Evolutionary conservation across 2,329 filamentous ascomycete genomes (phyloP), one percentile per base, ranked within the genome.

Genomic region (Aspergillus sp.): DNA sequence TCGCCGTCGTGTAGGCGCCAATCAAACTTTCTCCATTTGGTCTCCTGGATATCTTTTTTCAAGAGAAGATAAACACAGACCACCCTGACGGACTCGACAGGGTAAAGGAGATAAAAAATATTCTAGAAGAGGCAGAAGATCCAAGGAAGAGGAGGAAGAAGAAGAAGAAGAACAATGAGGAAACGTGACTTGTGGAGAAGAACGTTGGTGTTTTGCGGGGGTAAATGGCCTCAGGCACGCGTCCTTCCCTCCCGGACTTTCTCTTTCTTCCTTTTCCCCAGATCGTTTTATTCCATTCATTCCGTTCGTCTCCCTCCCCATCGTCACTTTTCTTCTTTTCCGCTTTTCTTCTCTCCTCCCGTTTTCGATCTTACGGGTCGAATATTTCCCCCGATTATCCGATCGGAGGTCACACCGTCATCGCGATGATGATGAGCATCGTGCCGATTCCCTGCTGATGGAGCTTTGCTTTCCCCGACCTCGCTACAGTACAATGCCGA

Each of bases 401-500:
- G 38, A 42, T 46, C 22, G 38, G 47, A 3, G 33, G 11, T 26
- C 32, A 22, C 35, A 11, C 20, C 32, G 16, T 16, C 35, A n/a
- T 38, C 14, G 14, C 35, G 35, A n/a, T 17, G 3, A 38, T 38
- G 35, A 30, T 30, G 26, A 30, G 26, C 26, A 30, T 30, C 26
- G 26, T 30, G 26, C 26, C 26, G 26, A 9, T 30, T 10, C 35
- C 14, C 35, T 47, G 58, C 51, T 41, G 47, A 54, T 50, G 52
- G 52, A 58, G 51, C 53, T 56, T 32, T 41, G 33, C 58, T 56
- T 59, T 52, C 54, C 50, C 56, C 60, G 58, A 60, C 60, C 63
- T 69, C 65, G 66, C 66, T 63, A 60, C 55, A 64, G 58, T 61
- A 66, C 63, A 56, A 71, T 68, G 67, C 61, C 66, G 64, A 71